Evolutionary conservation across 257 asterid species (phyloP).

Genomic region (Solanum corneliomulleri): DNA sequence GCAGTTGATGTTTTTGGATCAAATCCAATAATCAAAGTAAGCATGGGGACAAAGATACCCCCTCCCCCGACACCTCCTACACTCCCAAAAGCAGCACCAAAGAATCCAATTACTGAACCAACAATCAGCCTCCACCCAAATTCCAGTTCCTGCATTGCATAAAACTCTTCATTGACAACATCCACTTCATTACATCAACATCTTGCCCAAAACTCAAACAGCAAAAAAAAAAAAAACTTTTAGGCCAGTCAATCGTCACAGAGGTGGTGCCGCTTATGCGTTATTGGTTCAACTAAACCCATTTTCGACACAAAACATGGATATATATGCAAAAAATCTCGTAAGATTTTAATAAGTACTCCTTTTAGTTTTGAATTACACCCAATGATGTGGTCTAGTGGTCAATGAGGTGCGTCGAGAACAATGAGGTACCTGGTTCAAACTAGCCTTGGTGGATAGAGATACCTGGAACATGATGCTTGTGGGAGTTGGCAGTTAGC

Average conservation of each 20-base stretch:
- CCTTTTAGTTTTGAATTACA: not conserved
- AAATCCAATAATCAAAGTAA: conserved; percentile 39
- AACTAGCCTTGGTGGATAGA: not conserved
- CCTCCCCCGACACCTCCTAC: conserved; percentile 66
- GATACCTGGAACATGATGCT: not conserved
- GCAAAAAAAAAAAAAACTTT: not conserved
- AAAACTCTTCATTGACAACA: not conserved
- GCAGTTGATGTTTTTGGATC: conserved; percentile 57
- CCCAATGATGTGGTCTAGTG: not conserved
- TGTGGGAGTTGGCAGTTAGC: not conserved
- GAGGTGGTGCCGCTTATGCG: not conserved
- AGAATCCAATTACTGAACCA: conserved; percentile 47
- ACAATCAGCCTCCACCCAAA: conserved; percentile 44
- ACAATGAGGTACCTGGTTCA: not conserved
- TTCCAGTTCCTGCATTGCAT: conserved; percentile 29
- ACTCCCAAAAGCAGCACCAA: conserved; percentile 64
- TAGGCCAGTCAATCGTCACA: not conserved
- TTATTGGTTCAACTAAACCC: not conserved
- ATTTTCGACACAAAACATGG: not conserved
- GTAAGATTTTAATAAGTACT: not conserved
- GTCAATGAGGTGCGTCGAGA: not conserved
- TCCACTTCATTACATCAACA: not conserved
- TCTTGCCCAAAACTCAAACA: not conserved
- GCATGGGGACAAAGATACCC: conserved; percentile 56
- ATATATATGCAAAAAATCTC: not conserved